Evolutionary conservation across 352 stramenopile genomes (phyloP), one percentile per base, ranked within the genome.

Genomic region (Globisporangium takayamanum): DNA sequence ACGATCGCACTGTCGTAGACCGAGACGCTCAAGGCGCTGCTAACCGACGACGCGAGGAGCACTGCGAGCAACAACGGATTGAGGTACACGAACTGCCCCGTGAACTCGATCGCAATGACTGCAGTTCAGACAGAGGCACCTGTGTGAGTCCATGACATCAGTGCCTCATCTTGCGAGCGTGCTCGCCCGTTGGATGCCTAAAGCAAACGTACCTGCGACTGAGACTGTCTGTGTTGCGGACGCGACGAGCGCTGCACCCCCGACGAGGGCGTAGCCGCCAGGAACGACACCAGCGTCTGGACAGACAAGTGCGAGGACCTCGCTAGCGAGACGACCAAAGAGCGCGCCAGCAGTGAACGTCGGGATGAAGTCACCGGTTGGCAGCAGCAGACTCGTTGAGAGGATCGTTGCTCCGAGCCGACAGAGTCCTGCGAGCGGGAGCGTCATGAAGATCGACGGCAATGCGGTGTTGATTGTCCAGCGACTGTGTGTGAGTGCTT

Each of bases 51-150:
- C 2, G 79, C 71, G 4, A 87, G 49, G 18, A 89, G 60, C 39
- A 71, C 69, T 8, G 77, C 75, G 14, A 87, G 58, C 22, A 89
- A 74, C 22, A 87, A 41, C 10, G 79, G 79, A 4, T 74, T 84
- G 53, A 84, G 74, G 63, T 83, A 89, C 46, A 84, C 67, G 41
- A 90, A 87, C 54, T 88, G 78, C 1, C 80, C 78, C 5, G 78
- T 88, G 52, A 90, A 80, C 53, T 90, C 80, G 11, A 87, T 59
- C 30, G 76, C 76, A 50, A 90, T 90, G n/a, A 90, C 76, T 64
- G 33, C 41, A 26, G 52, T 11, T 39, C 33, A 39, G 7, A 4
- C 44, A 26, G 3, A 56, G 33, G 57, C n/a, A 10, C 8, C 2
- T 20, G 22, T 33, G 49, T 30, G 16, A 33, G 37, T 51, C n/a